These are phyloP conservation scores for Triadica sebifera DNA, from an alignment of 345 rosid genomes.

Conservation along the genomic window DNA sequence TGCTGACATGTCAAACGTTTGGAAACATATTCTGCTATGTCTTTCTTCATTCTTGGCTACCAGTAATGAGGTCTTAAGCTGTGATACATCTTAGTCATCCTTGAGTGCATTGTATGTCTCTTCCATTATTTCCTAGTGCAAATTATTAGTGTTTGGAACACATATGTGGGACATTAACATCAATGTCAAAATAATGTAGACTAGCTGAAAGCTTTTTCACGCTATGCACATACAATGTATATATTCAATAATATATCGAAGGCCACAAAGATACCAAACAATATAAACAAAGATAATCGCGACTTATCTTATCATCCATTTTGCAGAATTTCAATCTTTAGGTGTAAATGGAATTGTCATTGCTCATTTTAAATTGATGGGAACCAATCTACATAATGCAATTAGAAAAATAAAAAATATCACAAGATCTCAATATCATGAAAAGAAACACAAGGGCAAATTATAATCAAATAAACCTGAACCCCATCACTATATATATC, in stretches of 20 bases:
- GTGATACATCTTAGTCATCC: too few species aligned
- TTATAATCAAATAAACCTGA: constrained; percentile 48
- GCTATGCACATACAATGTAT: not conserved
- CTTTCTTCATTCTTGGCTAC: too few species aligned
- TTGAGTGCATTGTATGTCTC: too few species aligned
- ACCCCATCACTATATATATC: constrained; percentile 77
- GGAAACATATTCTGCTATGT: too few species aligned
- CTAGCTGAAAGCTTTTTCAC: not conserved
- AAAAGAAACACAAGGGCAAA: too few species aligned
- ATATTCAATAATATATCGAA: not conserved
- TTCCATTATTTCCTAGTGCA: too few species aligned
- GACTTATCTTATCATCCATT: constrained; percentile 74
- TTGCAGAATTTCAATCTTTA: constrained; percentile 92
- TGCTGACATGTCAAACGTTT: too few species aligned
- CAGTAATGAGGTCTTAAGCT: too few species aligned
- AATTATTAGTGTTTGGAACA: too few species aligned
- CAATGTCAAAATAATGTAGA: not conserved
- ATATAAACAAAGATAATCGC: not conserved
- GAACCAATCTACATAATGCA: constrained; percentile 60
- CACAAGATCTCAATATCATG: not conserved
- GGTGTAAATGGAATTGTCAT: constrained; percentile 70
- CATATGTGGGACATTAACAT: too few species aligned
- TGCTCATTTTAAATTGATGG: constrained; percentile 95
- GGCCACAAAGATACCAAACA: not conserved
- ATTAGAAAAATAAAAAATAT: not conserved